Conservation (phyloP, 805 yeast species). For the Ascoidea rubescens region DNA sequence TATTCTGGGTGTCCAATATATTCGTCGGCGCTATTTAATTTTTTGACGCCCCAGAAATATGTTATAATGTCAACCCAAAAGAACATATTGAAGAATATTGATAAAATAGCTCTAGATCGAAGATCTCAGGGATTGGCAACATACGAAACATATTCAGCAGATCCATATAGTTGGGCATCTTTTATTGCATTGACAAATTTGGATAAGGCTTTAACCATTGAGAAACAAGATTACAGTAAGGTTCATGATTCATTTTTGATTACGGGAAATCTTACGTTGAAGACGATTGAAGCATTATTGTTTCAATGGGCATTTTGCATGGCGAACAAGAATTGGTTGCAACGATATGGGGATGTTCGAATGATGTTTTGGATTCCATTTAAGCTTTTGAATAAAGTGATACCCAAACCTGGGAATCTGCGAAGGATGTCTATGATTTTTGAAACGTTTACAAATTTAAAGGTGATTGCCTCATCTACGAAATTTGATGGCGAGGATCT, state of each 20-base stretch:
- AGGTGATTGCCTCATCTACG: conserved; percentile 30
- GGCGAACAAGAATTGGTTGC: conserved; percentile 61
- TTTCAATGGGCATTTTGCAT: conserved; percentile 67
- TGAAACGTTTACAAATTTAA: conserved; percentile 47
- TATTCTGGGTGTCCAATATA: neutral
- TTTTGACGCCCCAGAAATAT: neutral
- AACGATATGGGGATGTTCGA: conserved; percentile 57
- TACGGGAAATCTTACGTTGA: conserved; percentile 41
- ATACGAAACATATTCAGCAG: conserved; percentile 11
- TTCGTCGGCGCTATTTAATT: neutral
- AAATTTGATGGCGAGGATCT: neutral
- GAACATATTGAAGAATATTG: too few species aligned
- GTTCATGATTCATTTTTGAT: conserved; percentile 42
- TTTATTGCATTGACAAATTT: conserved; percentile 33
- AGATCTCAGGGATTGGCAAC: too few species aligned
- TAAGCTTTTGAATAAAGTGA: conserved; percentile 42
- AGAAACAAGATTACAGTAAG: conserved; percentile 20
- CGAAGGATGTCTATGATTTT: conserved; percentile 49
- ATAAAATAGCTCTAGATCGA: too few species aligned
- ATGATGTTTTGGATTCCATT: conserved; percentile 60
- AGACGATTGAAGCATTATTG: conserved; percentile 41
- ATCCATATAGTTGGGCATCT: conserved; percentile 61
- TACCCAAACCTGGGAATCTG: conserved; percentile 33
- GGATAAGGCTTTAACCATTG: conserved; percentile 29
- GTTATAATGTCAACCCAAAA: neutral